Evolutionary conservation across 345 rosid genomes (phyloP), one percentile per base, ranked within the genome.

Genomic region (Reutealis trisperma): DNA sequence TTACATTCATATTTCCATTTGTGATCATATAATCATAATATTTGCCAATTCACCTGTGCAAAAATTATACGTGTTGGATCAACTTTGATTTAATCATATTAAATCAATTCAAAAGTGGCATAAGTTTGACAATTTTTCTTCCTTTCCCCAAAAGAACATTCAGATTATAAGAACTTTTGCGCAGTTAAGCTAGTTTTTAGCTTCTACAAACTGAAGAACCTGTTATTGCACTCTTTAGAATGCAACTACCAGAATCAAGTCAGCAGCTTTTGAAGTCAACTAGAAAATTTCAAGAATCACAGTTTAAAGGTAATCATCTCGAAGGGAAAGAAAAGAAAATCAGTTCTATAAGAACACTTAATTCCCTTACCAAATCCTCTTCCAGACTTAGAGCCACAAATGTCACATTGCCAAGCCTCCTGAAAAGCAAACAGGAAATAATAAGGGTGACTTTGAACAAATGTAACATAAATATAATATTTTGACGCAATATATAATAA

Each of bases 401-500:
- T 89, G 68, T 96, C 97, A 78, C 99, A 96, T 74, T 96, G 98
- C 99, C 99, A 93, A 34, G 86, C 94, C 85, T 96, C 99, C 98
- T 96, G 87, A 72, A 84, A 83, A 74, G 1, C 6, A 68, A 55
- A 25, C n/a, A 34, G 45, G 66, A 27, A 34, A n/a, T 21, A 52
- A 64, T 44, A 18, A 32, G 42, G 45, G 13, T 27, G 21, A n/a
- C 9, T 16, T 55, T 7, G 75, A 2, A 41, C 21, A n/a, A 34
- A 45, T 47, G 51, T 42, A 51, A 79, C 69, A 65, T 47, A 30
- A 51, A 42, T 51, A 49, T 51, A 21, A 9, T 37, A 9, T 59
- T 2, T 32, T 58, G 2, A 30, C 3, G 42, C 16, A 60, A 34
- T 8, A 60, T 32, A 41, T 25, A 44, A 61, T 32, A 32, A 10